Conservation (phyloP, 176 grass and related monocot genomes). For the Oryza nivara region DNA sequence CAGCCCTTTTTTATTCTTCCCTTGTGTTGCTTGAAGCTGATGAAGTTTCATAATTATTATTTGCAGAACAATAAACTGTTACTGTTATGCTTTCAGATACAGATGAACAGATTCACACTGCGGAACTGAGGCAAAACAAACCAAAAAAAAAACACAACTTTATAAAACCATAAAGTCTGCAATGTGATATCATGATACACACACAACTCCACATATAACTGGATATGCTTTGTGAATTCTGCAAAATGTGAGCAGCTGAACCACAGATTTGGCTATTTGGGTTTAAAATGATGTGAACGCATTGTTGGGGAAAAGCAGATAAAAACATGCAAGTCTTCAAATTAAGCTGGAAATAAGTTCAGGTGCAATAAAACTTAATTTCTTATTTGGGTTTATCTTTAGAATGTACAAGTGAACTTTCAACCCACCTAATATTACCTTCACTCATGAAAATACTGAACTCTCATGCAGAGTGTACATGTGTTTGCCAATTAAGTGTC, state of each 20-base stretch:
- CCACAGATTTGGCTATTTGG: not conserved
- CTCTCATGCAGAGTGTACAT: not conserved
- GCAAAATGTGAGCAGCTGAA: constrained; percentile 4
- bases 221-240: not conserved
- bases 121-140: not conserved
- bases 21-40: not conserved
- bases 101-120: not conserved
- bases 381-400: not conserved
- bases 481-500: not conserved
- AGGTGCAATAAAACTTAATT: not conserved
- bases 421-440: not conserved
- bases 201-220: not conserved
- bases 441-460: not conserved
- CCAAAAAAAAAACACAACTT: not conserved
- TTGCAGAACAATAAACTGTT: no score
- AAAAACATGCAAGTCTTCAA: not conserved
- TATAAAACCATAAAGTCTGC: not conserved
- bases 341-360: not conserved
- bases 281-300: not conserved
- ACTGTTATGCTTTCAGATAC: not conserved
- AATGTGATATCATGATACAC: not conserved
- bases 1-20: not conserved
- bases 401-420: not conserved
- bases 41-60: constrained; percentile 2
- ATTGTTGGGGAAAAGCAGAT: no score